These are phyloP conservation scores for Leptoxyphium fumago DNA, from an alignment of 2,329 filamentous ascomycete genomes.

Conservation along the genomic window DNA sequence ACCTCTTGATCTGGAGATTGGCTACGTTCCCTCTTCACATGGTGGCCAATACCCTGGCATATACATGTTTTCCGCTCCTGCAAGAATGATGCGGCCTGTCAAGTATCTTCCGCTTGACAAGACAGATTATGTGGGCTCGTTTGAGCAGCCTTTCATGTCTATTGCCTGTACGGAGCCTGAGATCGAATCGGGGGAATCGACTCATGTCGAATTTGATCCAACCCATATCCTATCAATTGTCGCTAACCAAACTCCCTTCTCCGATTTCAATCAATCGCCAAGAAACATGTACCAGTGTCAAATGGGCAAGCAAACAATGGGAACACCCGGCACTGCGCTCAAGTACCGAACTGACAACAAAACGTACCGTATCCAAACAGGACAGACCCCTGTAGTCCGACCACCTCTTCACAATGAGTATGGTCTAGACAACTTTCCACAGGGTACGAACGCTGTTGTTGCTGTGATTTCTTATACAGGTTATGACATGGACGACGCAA, in stretches of 20 bases:
- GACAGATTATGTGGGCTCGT: conserved; percentile 76
- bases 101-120: conserved; percentile 81
- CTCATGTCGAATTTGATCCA: conserved; percentile 84
- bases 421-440: conserved; percentile 94
- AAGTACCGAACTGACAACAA: conserved; percentile 93
- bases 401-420: conserved; percentile 90
- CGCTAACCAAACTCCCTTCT: conserved; percentile 97
- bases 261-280: conserved; percentile 95
- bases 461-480: conserved; percentile 97
- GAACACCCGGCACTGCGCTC: conserved; percentile 75
- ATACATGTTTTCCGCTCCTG: conserved; percentile 76
- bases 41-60: conserved; percentile 93
- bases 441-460: conserved; percentile 87
- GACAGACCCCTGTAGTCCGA: conserved; percentile 86
- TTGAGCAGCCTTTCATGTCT: conserved; percentile 97
- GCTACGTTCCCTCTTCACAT: conserved; percentile 73
- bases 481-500: conserved; percentile 99
- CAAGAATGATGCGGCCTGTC: conserved; percentile 79
- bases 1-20: conserved; percentile 75
- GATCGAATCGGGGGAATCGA: conserved; percentile 73
- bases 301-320: conserved; percentile 99
- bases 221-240: conserved; percentile 96
- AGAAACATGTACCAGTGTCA: conserved; percentile 96
- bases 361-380: conserved; percentile 83
- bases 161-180: conserved; percentile 86